These are phyloP conservation scores for Hirsutella minnesotensis DNA, from an alignment of 2,329 filamentous ascomycete species.

Conservation along the genomic window DNA sequence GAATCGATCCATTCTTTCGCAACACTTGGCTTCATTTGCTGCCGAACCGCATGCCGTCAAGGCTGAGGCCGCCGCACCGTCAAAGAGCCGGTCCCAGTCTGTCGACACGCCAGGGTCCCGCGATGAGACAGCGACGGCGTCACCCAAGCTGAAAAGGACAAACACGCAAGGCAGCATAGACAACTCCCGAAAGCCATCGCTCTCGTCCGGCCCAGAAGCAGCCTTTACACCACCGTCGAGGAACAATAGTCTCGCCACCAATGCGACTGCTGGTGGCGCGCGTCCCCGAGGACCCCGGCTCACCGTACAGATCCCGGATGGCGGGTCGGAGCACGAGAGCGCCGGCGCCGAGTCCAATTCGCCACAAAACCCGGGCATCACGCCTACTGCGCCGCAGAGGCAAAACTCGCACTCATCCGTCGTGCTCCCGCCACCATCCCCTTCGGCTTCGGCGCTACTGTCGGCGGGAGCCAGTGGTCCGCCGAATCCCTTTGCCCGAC, in stretches of 20 bases:
- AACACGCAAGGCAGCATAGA: conserved; percentile 34
- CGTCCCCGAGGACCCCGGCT: conserved; percentile 69
- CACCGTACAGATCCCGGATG: conserved; percentile 90
- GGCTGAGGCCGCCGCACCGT: conserved; percentile 22
- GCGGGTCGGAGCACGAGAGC: conserved; percentile 65
- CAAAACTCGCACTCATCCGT: conserved; percentile 53
- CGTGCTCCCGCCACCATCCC: conserved; percentile 84
- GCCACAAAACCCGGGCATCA: conserved; percentile 45
- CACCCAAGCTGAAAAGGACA: conserved; percentile 41
- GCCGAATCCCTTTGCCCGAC: conserved; percentile 89
- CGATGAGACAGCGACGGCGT: conserved; percentile 33
- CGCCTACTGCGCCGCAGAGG: conserved; percentile 39
- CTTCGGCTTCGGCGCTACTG: conserved; percentile 72
- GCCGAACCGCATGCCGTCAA: conserved; percentile 34
- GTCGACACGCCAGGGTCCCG: conserved; percentile 50
- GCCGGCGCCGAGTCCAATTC: conserved; percentile 62
- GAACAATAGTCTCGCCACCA: conserved; percentile 55
- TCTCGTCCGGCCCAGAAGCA: conserved; percentile 53
- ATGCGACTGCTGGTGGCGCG: conserved; percentile 43
- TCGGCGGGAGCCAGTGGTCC: conserved; percentile 88
- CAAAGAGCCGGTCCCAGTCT: conserved; percentile 44
- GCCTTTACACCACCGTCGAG: conserved; percentile 60
- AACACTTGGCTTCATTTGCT: conserved; percentile 62
- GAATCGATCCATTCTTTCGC: conserved; percentile 74
- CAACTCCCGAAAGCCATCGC: conserved; percentile 35